Evolutionary conservation across 495 filamentous ascomycete genomes (phyloP).

Genomic region (Pseudomonodictys pantanalensis): DNA sequence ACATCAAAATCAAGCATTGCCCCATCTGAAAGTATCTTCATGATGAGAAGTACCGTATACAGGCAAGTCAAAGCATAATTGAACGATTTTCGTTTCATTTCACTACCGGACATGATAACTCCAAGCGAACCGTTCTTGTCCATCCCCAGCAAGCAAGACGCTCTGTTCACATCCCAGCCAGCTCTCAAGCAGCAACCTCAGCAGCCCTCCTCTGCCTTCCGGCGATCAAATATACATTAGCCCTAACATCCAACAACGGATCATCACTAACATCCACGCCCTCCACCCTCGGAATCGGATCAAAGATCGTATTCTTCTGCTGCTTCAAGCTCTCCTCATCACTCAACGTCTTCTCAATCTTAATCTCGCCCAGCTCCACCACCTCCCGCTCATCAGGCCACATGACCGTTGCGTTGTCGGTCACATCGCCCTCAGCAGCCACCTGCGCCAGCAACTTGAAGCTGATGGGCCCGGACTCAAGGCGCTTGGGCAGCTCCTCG

Average conservation of each 20-base stretch:
- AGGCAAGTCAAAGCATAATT: no score
- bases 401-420: slow-evolving; percentile 50
- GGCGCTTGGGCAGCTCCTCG: slow-evolving; percentile 42
- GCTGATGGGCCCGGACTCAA: slow-evolving; percentile 39
- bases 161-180: no score
- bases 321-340: slow-evolving; percentile 41
- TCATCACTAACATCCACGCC: slow-evolving; percentile 51
- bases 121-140: no score
- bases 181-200: neutral
- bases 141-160: no score
- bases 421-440: slow-evolving; percentile 50
- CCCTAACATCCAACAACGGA: slow-evolving; percentile 53
- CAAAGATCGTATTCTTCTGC: slow-evolving; percentile 54
- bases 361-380: slow-evolving; percentile 51
- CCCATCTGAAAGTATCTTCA: no score
- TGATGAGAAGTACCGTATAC: no score
- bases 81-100: no score
- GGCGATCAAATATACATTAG: slow-evolving; percentile 53
- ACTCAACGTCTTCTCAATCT: slow-evolving; percentile 40
- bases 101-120: no score
- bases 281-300: slow-evolving; percentile 53
- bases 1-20: no score
- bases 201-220: slow-evolving; percentile 46
- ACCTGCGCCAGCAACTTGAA: slow-evolving; percentile 52
- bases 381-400: slow-evolving; percentile 51